Evolutionary conservation across 2,329 filamentous ascomycete species (phyloP), one percentile per base, ranked within the genome.

Genomic region (Talaromyces atroroseus): DNA sequence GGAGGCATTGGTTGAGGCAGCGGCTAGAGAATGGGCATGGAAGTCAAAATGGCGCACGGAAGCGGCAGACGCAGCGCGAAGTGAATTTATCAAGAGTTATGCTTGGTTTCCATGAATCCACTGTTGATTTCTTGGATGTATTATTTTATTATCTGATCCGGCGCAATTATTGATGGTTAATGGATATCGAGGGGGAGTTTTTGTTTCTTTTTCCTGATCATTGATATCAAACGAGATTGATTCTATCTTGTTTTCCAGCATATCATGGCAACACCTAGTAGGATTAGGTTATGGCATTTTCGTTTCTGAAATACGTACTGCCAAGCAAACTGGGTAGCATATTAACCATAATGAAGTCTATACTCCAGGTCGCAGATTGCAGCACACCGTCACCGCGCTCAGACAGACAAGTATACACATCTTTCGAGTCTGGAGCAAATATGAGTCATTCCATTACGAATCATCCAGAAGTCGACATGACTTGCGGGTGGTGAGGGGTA

Each of bases 1-100:
- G 38, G 75, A 78, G 38, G 87, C 89, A 0, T 91, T 96, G 60
- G 78, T 90, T 51, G 77, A 81, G 53, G 86, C 89, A 2, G 76
- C 85, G 52, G 74, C 74, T 11, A 78, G 80, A 54, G 89, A 96
- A 71, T 71, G 74, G 59, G 74, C 80, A 54, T 97, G 91, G 89
- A 89, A 89, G 69, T 76, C 73, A 32, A 81, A 80, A 60, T 96
- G 91, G 90, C 82, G 82, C 16, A 79, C 82, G 5, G 92, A 96
- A 73, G 77, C 71, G 36, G 72, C 79, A 10, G 82, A 83, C 65
- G 79, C 78, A 4, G 56, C 65, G 16, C 64, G 71, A 20, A 63
- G 64, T 16, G 63, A 61, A 10, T 65, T 71, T 6, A 60, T 66
- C 16, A 70, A 72, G 64, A 74, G 71, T 38, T 74, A 72, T 61